Percentiles rank a stretch among this genome's conserved stretches.
Evolutionary conservation across 208 protist genomes (phyloP).

Genomic region (Leishmania guyanensis): DNA sequence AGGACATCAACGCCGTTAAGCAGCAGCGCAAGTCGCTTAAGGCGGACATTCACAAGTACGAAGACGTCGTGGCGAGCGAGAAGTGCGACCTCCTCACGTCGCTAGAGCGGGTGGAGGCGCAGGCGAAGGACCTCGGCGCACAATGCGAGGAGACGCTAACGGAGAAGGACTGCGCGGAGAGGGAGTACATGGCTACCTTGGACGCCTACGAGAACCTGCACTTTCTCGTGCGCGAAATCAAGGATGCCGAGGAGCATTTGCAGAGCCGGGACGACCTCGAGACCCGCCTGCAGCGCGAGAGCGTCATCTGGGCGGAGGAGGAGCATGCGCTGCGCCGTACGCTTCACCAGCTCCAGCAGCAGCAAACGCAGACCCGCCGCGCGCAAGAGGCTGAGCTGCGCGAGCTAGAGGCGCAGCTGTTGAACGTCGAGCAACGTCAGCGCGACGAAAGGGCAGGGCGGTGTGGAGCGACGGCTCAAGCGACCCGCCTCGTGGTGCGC

Average conservation of each 20-base stretch:
- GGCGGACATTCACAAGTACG: slow-evolving; percentile 46
- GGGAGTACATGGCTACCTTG: slow-evolving; percentile 70
- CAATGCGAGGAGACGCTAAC: slow-evolving; percentile 51
- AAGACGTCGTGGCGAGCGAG: slow-evolving; percentile 56
- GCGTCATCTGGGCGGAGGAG: slow-evolving; percentile 79
- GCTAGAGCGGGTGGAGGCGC: slow-evolving; percentile 71
- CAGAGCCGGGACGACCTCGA: slow-evolving; percentile 71
- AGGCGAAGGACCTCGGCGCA: slow-evolving; percentile 58
- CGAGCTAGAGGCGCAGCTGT: slow-evolving; percentile 64
- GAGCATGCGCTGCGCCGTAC: slow-evolving; percentile 66
- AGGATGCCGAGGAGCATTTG: slow-evolving; percentile 68
- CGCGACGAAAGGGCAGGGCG: slow-evolving; percentile 51
- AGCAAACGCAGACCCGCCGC: slow-evolving; percentile 45
- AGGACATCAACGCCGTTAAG: slow-evolving; percentile 62
- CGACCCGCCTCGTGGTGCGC: background rate
- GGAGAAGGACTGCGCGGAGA: slow-evolving; percentile 70
- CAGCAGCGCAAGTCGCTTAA: slow-evolving; percentile 52
- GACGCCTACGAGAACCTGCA: slow-evolving; percentile 88
- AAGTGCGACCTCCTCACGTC: slow-evolving; percentile 61
- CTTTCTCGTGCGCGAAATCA: slow-evolving; percentile 73
- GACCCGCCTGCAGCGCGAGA: slow-evolving; percentile 65
- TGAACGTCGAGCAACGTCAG: slow-evolving; percentile 43
- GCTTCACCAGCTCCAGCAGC: slow-evolving; percentile 57
- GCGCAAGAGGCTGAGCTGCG: slow-evolving; percentile 58
- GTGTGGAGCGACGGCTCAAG: slow-evolving; percentile 32